Conservation (phyloP, 176 grass and related monocot genomes). For the Triticum turgidum region DNA sequence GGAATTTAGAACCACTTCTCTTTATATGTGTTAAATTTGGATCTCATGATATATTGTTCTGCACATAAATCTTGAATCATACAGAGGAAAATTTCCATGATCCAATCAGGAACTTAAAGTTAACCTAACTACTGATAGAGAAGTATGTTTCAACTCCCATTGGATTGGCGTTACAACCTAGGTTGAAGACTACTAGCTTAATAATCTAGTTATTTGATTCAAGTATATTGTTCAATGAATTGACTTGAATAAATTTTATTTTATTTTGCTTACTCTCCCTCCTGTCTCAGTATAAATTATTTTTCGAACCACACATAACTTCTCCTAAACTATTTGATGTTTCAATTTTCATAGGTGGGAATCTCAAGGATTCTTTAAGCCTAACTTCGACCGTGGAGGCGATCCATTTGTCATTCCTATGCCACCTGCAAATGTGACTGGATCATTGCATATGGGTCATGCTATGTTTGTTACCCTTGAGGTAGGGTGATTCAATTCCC, state of each 20-base stretch:
- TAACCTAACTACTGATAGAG: not conserved
- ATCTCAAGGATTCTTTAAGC: slow-evolving; percentile 92
- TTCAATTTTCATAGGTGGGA: slow-evolving; percentile 70
- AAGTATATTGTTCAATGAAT: slow-evolving; percentile 9
- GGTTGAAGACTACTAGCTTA: not conserved
- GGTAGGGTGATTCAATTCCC: slow-evolving; percentile 46
- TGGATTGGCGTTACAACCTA: not conserved
- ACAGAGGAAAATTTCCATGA: not conserved
- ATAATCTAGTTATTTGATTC: slow-evolving; percentile 4
- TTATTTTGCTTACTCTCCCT: not conserved
- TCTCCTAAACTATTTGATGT: slow-evolving; percentile 16
- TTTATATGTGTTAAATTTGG: not conserved
- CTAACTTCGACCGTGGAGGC: slow-evolving; percentile 65
- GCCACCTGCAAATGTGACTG: slow-evolving; percentile 98
- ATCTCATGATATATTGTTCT: not conserved
- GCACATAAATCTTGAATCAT: slow-evolving; percentile 4
- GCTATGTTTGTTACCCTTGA: slow-evolving; percentile 99
- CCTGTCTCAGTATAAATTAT: not conserved
- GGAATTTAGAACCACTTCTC: not conserved
- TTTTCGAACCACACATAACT: slow-evolving; percentile 8
- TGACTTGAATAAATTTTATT: not conserved
- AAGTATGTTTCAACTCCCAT: not conserved
- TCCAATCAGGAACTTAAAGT: not conserved
- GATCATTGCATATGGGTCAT: slow-evolving; percentile 97
- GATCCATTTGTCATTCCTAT: slow-evolving; percentile 93